Percentiles rank a stretch among this genome's conserved stretches.
Evolutionary conservation across 2,329 filamentous ascomycete species (phyloP).

Genomic region (Exophiala aquamarina): DNA sequence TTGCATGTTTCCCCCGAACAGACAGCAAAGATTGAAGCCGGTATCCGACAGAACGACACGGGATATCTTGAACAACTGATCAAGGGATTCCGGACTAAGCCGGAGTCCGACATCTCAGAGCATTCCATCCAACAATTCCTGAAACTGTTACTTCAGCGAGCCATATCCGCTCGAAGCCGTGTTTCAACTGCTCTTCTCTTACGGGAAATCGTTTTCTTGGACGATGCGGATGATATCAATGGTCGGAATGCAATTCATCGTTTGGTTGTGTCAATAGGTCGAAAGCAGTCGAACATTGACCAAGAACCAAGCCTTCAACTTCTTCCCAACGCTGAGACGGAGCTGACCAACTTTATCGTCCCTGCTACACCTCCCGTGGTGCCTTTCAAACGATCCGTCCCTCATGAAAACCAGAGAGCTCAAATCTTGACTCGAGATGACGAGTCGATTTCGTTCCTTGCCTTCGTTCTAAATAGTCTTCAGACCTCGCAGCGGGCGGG

Average conservation of each 20-base stretch:
- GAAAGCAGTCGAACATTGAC: constrained; percentile 60
- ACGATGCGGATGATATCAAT: constrained; percentile 91
- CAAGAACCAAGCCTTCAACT: constrained; percentile 55
- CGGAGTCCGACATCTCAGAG: constrained; percentile 19
- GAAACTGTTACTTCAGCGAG: constrained; percentile 44
- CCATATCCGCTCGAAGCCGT: constrained; percentile 71
- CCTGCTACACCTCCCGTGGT: constrained; percentile 70
- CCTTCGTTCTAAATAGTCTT: constrained; percentile 66
- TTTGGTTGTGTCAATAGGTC: constrained; percentile 86
- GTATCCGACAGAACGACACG: constrained; percentile 68
- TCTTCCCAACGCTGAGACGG: constrained; percentile 48
- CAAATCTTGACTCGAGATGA: constrained; percentile 68
- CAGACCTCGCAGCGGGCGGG: constrained; percentile 65
- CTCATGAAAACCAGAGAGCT: constrained; percentile 63
- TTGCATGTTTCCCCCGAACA: constrained; percentile 68
- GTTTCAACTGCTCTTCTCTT: constrained; percentile 72
- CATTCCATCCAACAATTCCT: constrained; percentile 35
- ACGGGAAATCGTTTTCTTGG: constrained; percentile 65
- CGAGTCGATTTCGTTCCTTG: constrained; percentile 69
- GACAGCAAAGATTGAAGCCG: constrained; percentile 70
- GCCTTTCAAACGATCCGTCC: constrained; percentile 61
- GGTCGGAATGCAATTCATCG: constrained; percentile 91
- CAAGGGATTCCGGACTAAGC: constrained; percentile 6
- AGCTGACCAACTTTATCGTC: constrained; percentile 73
- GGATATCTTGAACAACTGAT: constrained; percentile 37